phyloP scores from a whole-genome alignment of 1,284 basidiomycete species.

The Cutaneotrichosporon curvatum region DNA sequence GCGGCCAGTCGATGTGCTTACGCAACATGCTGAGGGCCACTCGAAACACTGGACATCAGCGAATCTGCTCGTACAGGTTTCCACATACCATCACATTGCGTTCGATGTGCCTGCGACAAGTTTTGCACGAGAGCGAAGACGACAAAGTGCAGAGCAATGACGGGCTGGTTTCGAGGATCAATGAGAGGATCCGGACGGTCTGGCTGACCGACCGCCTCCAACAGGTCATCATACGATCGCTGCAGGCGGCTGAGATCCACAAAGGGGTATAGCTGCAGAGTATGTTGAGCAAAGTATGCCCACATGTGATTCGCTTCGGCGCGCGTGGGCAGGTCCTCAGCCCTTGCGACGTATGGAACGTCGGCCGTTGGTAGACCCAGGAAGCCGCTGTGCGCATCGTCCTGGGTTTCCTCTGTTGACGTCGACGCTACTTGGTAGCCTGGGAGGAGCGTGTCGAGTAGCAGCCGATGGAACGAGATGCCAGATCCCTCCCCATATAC shows the following conservation, averaged over 20 bases:
- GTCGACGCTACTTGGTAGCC: background rate
- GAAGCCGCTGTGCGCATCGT: background rate
- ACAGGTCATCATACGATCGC: slow-evolving; percentile 3
- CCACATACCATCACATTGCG: slow-evolving; percentile 1
- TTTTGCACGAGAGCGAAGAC: slow-evolving; percentile 16
- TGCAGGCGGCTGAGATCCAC: slow-evolving; percentile 3
- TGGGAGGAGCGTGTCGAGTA: slow-evolving; percentile 16
- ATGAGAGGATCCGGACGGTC: slow-evolving; percentile 1
- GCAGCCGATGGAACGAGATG: slow-evolving; percentile 17
- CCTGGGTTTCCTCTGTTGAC: background rate
- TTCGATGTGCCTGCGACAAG: slow-evolving; percentile 4
- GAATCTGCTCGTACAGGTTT: background rate
- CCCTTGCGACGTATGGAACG: background rate
- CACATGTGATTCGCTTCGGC: slow-evolving; percentile 10
- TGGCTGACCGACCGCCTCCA: background rate
- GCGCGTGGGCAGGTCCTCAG: slow-evolving; percentile 6
- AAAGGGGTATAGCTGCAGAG: slow-evolving; percentile 15
- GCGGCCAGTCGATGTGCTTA: slow-evolving; percentile 19
- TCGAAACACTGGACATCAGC: slow-evolving; percentile 2
- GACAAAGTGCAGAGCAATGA: slow-evolving; percentile 15
- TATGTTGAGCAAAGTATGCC: slow-evolving; percentile 8
- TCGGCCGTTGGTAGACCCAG: slow-evolving; percentile 3
- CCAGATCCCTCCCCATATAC: slow-evolving; percentile 18
- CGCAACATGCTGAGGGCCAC: slow-evolving; percentile 11
- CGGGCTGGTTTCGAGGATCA: slow-evolving; percentile 7